Conservation (phyloP, 441 rosid species). For the Viola pubescens region DNA sequence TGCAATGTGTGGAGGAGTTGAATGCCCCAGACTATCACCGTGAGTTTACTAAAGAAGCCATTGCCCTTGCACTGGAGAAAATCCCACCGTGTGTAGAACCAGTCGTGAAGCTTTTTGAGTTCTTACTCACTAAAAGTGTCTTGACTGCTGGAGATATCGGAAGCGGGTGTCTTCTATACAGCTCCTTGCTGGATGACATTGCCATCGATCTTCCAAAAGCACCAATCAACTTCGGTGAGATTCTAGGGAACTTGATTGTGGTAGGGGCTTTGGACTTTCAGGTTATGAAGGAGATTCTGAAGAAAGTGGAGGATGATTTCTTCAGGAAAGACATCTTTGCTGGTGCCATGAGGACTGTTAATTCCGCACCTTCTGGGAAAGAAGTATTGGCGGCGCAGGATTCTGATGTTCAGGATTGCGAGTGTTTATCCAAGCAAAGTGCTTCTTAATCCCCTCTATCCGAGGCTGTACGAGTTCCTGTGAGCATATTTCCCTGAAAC, state of each 20-base stretch:
- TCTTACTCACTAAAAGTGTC: conserved; percentile 35
- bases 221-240: conserved; percentile 53
- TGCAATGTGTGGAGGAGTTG: conserved; percentile 55
- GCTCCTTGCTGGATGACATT: conserved; percentile 55
- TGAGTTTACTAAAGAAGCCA: conserved; percentile 61
- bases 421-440: conserved; percentile 11
- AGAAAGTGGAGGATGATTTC: conserved; percentile 42
- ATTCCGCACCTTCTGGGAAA: conserved; percentile 27
- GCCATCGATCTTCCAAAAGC: conserved; percentile 67
- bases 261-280: conserved; percentile 35
- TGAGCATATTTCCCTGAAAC: not conserved
- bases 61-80: conserved; percentile 51
- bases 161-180: conserved; percentile 51
- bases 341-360: conserved; percentile 30
- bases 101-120: conserved; percentile 35
- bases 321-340: conserved; percentile 39
- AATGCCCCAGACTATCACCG: conserved; percentile 46
- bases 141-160: conserved; percentile 36
- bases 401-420: conserved; percentile 43
- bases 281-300: conserved; percentile 39
- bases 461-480: not conserved
- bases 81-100: conserved; percentile 44
- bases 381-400: conserved; percentile 39
- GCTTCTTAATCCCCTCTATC: not conserved
- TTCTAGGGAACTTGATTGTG: conserved; percentile 45